Base-by-base conservation (phyloP, 139 green algal genomes). In the Haematococcus lacustris region DNA sequence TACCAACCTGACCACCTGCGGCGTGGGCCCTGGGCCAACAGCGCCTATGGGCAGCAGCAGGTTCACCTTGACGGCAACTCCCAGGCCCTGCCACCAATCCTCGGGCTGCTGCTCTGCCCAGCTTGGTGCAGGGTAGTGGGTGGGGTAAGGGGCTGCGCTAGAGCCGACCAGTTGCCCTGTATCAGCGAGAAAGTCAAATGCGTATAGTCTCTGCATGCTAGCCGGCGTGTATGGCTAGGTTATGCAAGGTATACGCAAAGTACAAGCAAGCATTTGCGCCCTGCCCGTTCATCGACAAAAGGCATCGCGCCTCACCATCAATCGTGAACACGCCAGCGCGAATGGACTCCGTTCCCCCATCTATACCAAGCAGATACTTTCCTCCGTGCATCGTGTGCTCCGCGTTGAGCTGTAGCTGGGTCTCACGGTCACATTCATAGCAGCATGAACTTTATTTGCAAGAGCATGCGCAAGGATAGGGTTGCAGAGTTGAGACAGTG, bases 341-440 rank as follows among this genome's bases (percentile, higher is more conserved):
- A 13, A 91, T 53, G 63, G 78, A 84, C 57, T 94, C 90, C 0
- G 90, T 95, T 13, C 90, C 90, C 5, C 87, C 87, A 78, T 93
- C 88, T 3, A 94, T 76, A 23, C 89, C 89, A 39, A 93, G 71
- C 1, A 91, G 76, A 40, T 53, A 53, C 17, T 53, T 53, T 53
- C 9, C 43, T 53, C n/a, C n/a, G n/a, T n/a, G n/a, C n/a, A n/a
- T n/a, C n/a, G n/a, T n/a, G n/a, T n/a, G n/a, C n/a, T n/a, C n/a
- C n/a, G n/a, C n/a, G n/a, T n/a, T n/a, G n/a, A n/a, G n/a, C n/a
- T n/a, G n/a, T n/a, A n/a, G n/a, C n/a, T n/a, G n/a, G n/a, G n/a
- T n/a, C n/a, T n/a, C n/a, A n/a, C n/a, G n/a, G n/a, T n/a, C n/a
- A n/a, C n/a, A n/a, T n/a, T n/a, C n/a, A n/a, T n/a, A n/a, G n/a